A percentile compares a stretch with the other conserved stretches of the same genome.
Conservation (phyloP, 345 rosid species). For the Bretschneidera sinensis region DNA sequence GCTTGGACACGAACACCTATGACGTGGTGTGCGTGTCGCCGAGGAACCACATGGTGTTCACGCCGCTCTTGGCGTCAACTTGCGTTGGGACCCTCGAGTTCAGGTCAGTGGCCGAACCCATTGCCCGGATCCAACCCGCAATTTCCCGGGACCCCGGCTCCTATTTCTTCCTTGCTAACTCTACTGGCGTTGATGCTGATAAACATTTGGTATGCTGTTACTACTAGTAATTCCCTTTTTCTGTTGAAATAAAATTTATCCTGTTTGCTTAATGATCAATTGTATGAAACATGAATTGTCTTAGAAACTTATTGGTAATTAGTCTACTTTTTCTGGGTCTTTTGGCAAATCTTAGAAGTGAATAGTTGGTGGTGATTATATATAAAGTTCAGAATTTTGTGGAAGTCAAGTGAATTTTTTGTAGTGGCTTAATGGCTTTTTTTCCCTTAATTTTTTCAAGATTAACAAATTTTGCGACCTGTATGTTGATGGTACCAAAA, state of each 20-base stretch:
- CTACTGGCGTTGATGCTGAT: slow-evolving; percentile 51
- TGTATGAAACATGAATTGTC: too few species aligned
- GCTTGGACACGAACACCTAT: slow-evolving; percentile 55
- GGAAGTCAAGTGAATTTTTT: too few species aligned
- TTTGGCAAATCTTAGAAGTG: too few species aligned
- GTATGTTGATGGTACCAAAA: too few species aligned
- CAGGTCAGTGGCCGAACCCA: slow-evolving; percentile 89
- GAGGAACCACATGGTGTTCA: slow-evolving; percentile 87
- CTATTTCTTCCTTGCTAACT: slow-evolving; percentile 69
- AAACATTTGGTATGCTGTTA: slow-evolving; percentile 41
- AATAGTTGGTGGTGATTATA: too few species aligned
- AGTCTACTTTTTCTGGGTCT: too few species aligned
- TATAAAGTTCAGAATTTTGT: too few species aligned
- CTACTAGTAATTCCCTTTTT: background rate
- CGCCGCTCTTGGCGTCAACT: slow-evolving; percentile 90
- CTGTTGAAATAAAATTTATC: background rate
- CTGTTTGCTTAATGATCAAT: too few species aligned
- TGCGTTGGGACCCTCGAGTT: slow-evolving; percentile 96
- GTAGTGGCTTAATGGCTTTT: too few species aligned
- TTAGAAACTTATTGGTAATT: too few species aligned
- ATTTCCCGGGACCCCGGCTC: slow-evolving; percentile 72
- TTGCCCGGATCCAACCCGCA: slow-evolving; percentile 80
- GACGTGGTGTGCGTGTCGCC: slow-evolving; percentile 91
- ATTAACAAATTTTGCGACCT: too few species aligned
- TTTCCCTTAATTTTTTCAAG: too few species aligned